Base-by-base conservation (phyloP, 257 asterid species). In the Solanum chilense region DNA sequence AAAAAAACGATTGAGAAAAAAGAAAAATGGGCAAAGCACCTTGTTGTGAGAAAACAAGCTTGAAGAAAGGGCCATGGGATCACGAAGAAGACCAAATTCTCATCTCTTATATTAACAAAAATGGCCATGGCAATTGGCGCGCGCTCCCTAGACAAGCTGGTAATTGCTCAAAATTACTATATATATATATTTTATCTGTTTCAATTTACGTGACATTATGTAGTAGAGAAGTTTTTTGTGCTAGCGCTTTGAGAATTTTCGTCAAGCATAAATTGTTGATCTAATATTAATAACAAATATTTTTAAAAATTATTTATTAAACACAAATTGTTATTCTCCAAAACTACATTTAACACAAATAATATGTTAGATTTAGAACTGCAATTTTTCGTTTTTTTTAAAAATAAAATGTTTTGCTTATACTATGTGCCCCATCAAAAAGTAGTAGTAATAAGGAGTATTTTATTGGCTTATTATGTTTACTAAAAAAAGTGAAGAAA, bases 101-200 rank as follows among this genome's bases (percentile, higher is more conserved):
- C 9, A 25, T 77, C 13, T 25, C 84, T 7, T 25, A 77, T 5
- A 77, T 77, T 44, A 21, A 25, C 5, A 77, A 5, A 77, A 14
- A 77, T 77, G 84, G 84, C 0, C 64, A 44, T 44, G 14, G 84
- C 62, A 77, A 77, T 77, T 77, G 84, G 64, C 84, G 41, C 0
- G 64, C 64, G 1, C 84, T 77, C 21, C 84, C 84, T 44, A 77
- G 45, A 44, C 84, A 44, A 77, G 83, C 83, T 0, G 83, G 83
- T 76, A 76, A 7, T 74, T 74, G 18, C 77, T 16, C 1, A 4
- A 4, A 33, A 33, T 2, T 70, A 1, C 5, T 3, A 70, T 70
- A 3, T 4, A 4, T 4, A 3, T 33, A 33, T 70, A 2, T 0
- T 16, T 7, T 31, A 0, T 70, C 0, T 70, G 1, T 70, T 70